These are phyloP conservation scores for Pseudogymnoascus sp. DNA, from an alignment of 2,329 filamentous ascomycete genomes.

Conservation along the genomic window DNA sequence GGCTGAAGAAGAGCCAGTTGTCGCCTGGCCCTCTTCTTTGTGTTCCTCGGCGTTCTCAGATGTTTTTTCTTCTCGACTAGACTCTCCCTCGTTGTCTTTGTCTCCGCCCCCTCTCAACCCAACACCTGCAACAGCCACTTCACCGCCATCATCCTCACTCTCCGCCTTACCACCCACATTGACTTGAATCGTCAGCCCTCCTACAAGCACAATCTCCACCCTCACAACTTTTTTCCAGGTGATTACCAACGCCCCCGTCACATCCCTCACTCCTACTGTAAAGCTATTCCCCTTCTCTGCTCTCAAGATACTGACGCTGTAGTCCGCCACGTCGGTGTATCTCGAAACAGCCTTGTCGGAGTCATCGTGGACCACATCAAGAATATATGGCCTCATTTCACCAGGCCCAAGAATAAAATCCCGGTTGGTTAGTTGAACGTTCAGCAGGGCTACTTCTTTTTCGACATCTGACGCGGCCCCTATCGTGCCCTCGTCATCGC, in stretches of 20 bases:
- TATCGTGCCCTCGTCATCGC: not conserved
- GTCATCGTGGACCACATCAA: not conserved
- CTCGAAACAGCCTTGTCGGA: not conserved
- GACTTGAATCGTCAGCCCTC: not conserved
- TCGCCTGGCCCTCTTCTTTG: not conserved
- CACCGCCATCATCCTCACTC: not conserved
- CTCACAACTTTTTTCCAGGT: not conserved
- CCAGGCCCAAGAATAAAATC: not conserved
- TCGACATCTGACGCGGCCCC: not conserved
- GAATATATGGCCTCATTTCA: not conserved
- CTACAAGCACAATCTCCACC: not conserved
- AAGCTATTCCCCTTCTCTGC: not conserved
- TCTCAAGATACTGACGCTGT: not conserved
- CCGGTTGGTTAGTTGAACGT: not conserved
- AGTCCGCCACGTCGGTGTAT: not conserved
- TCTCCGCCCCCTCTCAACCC: not conserved
- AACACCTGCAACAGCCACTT: not conserved
- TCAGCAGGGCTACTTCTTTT: not conserved
- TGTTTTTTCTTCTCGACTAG: not conserved
- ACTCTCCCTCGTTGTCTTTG: not conserved
- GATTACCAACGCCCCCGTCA: not conserved
- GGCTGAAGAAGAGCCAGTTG: not conserved
- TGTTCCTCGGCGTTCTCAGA: not conserved
- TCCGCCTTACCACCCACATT: not conserved
- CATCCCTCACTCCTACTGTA: not conserved